phyloP scores from a whole-genome alignment of 768 basidiomycete species.

The Boletellus emodensis region DNA sequence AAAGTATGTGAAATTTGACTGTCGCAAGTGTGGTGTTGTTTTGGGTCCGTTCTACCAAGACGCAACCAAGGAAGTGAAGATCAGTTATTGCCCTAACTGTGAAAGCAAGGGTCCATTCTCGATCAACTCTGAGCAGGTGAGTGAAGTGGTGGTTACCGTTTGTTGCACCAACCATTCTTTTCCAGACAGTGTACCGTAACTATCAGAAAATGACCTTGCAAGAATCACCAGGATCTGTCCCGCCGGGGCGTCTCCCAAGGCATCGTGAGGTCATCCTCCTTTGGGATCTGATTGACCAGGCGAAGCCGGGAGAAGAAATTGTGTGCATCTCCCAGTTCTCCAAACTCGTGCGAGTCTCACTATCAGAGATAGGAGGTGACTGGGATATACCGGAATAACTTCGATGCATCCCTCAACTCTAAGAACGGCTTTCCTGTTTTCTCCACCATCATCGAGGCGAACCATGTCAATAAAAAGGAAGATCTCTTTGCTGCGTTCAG shows the following conservation, averaged over 20 bases:
- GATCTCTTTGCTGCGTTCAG: constrained; percentile 98
- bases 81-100: constrained; percentile 93
- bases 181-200: constrained; percentile 93
- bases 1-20: constrained; percentile 99
- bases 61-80: constrained; percentile 87
- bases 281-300: constrained; percentile 97
- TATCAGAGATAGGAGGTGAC: constrained; percentile 75
- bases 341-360: constrained; percentile 7
- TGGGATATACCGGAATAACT: constrained; percentile 97
- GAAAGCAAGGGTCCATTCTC: constrained; percentile 93
- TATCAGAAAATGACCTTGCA: constrained; percentile 99
- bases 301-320: constrained; percentile 98
- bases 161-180: not conserved
- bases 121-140: constrained; percentile 93
- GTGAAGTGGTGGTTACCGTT: constrained; percentile 12
- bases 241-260: constrained; percentile 92
- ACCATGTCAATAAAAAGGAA: constrained; percentile 99
- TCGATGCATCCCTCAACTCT: constrained; percentile 94
- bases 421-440: constrained; percentile 99
- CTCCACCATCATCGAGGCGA: constrained; percentile 96
- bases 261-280: constrained; percentile 95
- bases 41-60: constrained; percentile 99
- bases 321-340: constrained; percentile 43
- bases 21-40: constrained; percentile 88
- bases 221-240: constrained; percentile 96